Evolutionary conservation across 148 eudicot genomes (phyloP), one percentile per base, ranked within the genome.

Genomic region (Spergularia bocconei): DNA sequence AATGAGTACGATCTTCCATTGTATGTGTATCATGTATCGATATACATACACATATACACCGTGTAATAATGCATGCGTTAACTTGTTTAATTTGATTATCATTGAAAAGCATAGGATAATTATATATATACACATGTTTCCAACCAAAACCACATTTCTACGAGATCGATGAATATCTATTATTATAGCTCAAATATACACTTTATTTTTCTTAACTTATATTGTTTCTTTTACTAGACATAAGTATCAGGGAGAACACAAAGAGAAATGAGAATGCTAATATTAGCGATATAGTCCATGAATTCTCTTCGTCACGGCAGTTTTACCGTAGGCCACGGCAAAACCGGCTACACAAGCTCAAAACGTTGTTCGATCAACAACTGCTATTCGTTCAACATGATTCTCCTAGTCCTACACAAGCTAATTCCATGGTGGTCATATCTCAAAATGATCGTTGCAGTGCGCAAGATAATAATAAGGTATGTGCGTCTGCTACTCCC

Each of bases 271-370:
- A 6, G 51, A 41, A 9, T 13, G 54, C 38, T 21, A 41, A 15
- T 13, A 66, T 54, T 14, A 33, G 53, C 1, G 66, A 21, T 14
- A 23, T 25, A 19, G 23, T 53, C 15, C 66, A 66, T 9, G 53
- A 11, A 6, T 66, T 67, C n/a, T 54, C 64, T 58, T 52, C 72
- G 9, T 55, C 78, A 75, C 71, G 78, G 0, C 65, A 65, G 10
- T 56, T 56, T 54, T 67, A 57, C 66, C 64, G 72, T 2, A 67
- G 65, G 20, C 25, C 25, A 23, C 25, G 25, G 25, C 25, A 75
- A 67, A 57, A 19, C 14, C 70, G 33, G 38, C 13, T 75, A 41
- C 25, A 56, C 0, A 75, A 23, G 57, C 44, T 75, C 25, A 56
- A 39, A 16, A 14, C 71, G 52, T 41, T 62, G 7, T 38, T 39